Evolutionary conservation across 805 yeast genomes (phyloP).

Genomic region (Ogataea nonfermentans): DNA sequence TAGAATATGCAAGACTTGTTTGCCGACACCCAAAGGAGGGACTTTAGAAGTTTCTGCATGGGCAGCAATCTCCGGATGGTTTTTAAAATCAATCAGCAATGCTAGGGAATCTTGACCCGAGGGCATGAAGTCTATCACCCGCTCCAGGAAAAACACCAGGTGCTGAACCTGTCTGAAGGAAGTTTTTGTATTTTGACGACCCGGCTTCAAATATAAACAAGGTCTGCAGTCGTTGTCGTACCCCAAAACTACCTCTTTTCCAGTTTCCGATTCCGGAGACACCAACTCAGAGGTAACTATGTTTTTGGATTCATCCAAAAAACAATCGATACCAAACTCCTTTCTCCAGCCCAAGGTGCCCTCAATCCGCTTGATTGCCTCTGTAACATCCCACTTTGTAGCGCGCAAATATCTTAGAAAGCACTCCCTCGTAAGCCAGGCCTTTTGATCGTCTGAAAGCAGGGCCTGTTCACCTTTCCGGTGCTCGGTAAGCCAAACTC

Average conservation of each 20-base stretch:
- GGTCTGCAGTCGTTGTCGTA: constrained; percentile 89
- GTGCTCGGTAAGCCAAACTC: constrained; percentile 47
- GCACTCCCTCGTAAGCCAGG: constrained; percentile 95
- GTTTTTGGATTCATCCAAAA: constrained; percentile 47
- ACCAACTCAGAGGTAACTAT: constrained; percentile 52
- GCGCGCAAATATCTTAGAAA: constrained; percentile 88
- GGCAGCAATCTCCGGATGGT: constrained; percentile 55
- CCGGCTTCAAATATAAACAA: constrained; percentile 87
- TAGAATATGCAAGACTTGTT: constrained; percentile 87
- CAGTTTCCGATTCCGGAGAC: constrained; percentile 77
- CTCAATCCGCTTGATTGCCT: constrained; percentile 71
- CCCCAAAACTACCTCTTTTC: constrained; percentile 90
- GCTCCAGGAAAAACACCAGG: constrained; percentile 86
- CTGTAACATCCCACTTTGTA: constrained; percentile 79
- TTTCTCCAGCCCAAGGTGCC: constrained; percentile 90
- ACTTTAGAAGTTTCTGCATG: constrained; percentile 61
- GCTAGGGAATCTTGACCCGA: constrained; percentile 94
- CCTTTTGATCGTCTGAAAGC: constrained; percentile 57
- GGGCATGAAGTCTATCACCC: constrained; percentile 93
- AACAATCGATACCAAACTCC: constrained; percentile 69
- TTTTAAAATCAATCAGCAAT: constrained; percentile 86
- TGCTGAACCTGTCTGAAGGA: constrained; percentile 94
- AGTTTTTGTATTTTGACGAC: constrained; percentile 92
- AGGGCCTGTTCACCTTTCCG: constrained; percentile 35
- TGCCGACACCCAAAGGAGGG: constrained; percentile 87